phyloP scores from a whole-genome alignment of 176 grass and related monocot genomes.

The Rhynchospora pubera region DNA sequence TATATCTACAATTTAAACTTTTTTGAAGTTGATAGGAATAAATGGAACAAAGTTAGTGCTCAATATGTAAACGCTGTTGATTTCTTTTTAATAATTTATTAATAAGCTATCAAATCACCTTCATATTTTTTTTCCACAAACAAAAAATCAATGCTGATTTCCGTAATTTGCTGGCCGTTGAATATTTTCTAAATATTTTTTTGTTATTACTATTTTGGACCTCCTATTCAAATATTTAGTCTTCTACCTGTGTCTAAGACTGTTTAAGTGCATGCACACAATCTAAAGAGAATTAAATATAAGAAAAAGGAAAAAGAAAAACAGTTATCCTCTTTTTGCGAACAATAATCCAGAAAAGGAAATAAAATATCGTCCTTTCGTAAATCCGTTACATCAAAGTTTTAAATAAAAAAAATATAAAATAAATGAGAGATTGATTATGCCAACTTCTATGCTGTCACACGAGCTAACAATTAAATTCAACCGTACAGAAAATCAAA shows the following conservation, averaged over 20 bases:
- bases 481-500: background rate
- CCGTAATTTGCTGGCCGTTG: background rate
- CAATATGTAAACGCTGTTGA: background rate
- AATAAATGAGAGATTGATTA: background rate
- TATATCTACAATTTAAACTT: no score
- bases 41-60: background rate
- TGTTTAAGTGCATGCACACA: background rate
- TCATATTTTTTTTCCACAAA: background rate
- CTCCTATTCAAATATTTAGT: background rate
- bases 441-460: background rate
- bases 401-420: background rate
- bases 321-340: background rate
- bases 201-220: background rate
- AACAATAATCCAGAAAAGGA: background rate
- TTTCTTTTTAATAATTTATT: background rate
- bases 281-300: background rate
- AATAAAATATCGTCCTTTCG: background rate
- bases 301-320: background rate
- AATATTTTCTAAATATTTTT: background rate
- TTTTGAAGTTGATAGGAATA: no score
- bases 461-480: background rate
- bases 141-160: background rate
- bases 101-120: background rate
- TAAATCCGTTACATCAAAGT: background rate
- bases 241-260: background rate